Base-by-base conservation (phyloP, 1,139 yeast species). In the Sugiyamaella xylanicola region DNA sequence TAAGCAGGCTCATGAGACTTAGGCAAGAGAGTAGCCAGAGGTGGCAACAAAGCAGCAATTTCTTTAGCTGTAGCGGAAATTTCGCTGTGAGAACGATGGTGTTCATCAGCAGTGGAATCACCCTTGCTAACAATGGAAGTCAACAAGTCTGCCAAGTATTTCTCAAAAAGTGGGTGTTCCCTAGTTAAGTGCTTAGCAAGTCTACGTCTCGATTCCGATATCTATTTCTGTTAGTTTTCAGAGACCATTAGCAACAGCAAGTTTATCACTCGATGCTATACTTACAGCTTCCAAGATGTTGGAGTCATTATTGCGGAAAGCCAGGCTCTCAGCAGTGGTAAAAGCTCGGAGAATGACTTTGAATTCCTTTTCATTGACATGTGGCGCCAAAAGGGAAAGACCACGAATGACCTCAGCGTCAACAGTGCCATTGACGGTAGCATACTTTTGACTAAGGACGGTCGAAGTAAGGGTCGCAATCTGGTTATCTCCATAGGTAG, bases 401-500 rank as follows among this genome's bases (percentile, higher is more conserved):
- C 89, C 90, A 49, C 76, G 76, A 47, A 86, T 72, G n/a, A 73
- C 70, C 48, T 71, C 72, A 9, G 60, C 62, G 53, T 77, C 80
- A 40, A 77, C 65, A 7, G 65, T 68, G 37, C 67, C 62, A 1
- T 78, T 73, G 5, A 75, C 74, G 35, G 75, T 77, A 51, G 77
- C 77, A n/a, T 84, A 76, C 66, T 93, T 93, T 71, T 93, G 98
- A 16, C 89, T 82, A 56, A 93, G 76, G 45, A 93, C 85, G 0
- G 97, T 87, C 5, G 89, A 84, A 0, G 95, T 86, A 61, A 93
- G 77, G 1, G 89, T 85, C n/a, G 88, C 83, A 37, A 92, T 87
- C 22, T 88, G 81, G 57, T 84, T 85, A 63, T 88, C 95, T 51
- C 83, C 80, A 64, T 90, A 87, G 41, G 79, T 77, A 41, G 82